phyloP scores from a whole-genome alignment of 768 basidiomycete species.

The Porphyrellus cyaneotinctus region DNA sequence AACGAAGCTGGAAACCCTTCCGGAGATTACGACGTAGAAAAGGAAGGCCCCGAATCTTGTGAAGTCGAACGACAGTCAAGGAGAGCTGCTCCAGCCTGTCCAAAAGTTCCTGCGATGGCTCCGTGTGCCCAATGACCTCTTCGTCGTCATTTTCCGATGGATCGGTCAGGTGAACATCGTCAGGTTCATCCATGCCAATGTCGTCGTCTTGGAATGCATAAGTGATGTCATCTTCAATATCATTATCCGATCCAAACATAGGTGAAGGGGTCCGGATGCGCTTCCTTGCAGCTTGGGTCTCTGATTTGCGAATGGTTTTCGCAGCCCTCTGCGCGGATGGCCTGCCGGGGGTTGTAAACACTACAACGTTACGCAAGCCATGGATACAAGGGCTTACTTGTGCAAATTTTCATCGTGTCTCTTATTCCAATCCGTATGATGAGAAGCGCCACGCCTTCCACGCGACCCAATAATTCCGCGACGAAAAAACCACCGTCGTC shows the following conservation, averaged over 20 bases:
- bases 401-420: conserved; percentile 1
- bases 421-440: neutral
- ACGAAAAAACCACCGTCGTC: conserved; percentile 15
- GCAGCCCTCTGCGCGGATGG: neutral
- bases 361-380: neutral
- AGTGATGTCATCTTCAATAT: neutral
- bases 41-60: conserved; percentile 42
- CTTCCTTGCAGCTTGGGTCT: conserved; percentile 11
- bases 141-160: conserved; percentile 14
- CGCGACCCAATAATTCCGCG: conserved; percentile 8
- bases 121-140: conserved; percentile 1
- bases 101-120: conserved; percentile 35
- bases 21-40: conserved; percentile 54
- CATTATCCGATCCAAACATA: conserved; percentile 2
- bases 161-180: neutral
- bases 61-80: conserved; percentile 34
- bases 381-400: conserved; percentile 5
- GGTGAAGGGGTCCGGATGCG: neutral
- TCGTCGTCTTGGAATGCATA: conserved; percentile 3
- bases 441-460: neutral
- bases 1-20: conserved; percentile 44
- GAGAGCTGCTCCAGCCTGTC: conserved; percentile 33
- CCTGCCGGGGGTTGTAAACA: conserved; percentile 11
- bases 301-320: conserved; percentile 16
- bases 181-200: neutral